Base-by-base conservation (phyloP, 2,329 filamentous ascomycete species). In the Pestalotiopsis sp. region DNA sequence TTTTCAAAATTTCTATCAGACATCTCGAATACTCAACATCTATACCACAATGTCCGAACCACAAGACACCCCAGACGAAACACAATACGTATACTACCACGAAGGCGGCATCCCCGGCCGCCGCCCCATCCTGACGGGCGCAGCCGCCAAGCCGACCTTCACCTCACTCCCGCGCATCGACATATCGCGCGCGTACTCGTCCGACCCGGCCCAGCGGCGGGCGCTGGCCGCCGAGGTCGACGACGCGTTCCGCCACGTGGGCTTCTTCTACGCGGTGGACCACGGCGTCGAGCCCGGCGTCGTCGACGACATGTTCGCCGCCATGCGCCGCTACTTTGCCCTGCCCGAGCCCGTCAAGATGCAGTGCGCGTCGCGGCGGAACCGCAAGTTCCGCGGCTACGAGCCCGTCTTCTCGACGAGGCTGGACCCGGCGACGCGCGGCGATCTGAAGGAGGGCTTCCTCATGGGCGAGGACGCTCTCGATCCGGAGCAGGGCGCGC, bases 361-460 rank as follows among this genome's bases (percentile, higher is more conserved):
- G 67, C 61, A 68, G 52, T 36, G 40, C 67, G 61, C 56, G 65
- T 65, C 61, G 52, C 67, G 67, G 17, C n/a, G 49, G 61, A 68
- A 68, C 62, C 67, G 41, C 38, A 68, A 68, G 27, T 68, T 68
- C 20, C 67, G 67, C 14, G 67, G 67, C 61, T 68, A 66, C 56
- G 67, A 68, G 52, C 67, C 67, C 67, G 27, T 68, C n/a, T 68
- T 68, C 61, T 68, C 67, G 38, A 68, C 67, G 20, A 58, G 31
- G 61, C 67, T 68, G 67, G 67, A 68, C 27, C 62, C 67, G 36
- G 25, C 49, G 49, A 68, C 67, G 49, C 61, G 67, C 13, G 67
- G 67, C 11, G 67, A 68, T 57, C 67, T 68, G 7, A 68, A 68
- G 62, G 67, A 68, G 27, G 67, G 67, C 3, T 68, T 68, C 49